These are phyloP conservation scores for Chaetomium sp. DNA, from an alignment of 2,329 filamentous ascomycete genomes.

Conservation along the genomic window DNA sequence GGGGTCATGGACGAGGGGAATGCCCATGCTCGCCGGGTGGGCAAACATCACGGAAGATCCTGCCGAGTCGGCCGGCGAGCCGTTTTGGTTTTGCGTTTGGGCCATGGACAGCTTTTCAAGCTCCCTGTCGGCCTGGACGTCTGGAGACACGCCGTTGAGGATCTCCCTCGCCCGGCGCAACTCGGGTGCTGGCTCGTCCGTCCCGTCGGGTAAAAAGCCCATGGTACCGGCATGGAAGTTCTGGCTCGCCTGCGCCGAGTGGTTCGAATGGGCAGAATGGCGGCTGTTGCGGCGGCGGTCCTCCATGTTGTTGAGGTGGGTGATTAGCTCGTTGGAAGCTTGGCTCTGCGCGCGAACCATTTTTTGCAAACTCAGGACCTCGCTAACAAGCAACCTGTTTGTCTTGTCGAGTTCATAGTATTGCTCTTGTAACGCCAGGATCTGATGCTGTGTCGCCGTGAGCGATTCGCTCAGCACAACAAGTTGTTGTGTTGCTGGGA, in stretches of 20 bases:
- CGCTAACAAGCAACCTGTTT: conserved; percentile 56
- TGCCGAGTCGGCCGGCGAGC: conserved; percentile 48
- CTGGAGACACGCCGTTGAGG: conserved; percentile 45
- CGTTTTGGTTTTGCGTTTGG: conserved; percentile 36
- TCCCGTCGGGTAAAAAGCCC: conserved; percentile 39
- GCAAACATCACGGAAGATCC: conserved; percentile 47
- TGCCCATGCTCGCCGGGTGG: conserved; percentile 26
- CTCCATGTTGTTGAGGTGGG: conserved; percentile 45
- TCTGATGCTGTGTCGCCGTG: conserved; percentile 83
- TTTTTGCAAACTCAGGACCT: conserved; percentile 55
- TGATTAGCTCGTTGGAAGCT: conserved; percentile 52
- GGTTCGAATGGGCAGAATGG: conserved; percentile 32
- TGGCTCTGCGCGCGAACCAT: conserved; percentile 53
- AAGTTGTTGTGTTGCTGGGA: conserved; percentile 78
- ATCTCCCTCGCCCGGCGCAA: conserved; percentile 52
- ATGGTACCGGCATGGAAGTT: conserved; percentile 36
- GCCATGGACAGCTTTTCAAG: conserved; percentile 50
- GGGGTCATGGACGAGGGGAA: conserved; percentile 42
- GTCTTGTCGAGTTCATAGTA: conserved; percentile 69
- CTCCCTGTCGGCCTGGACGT: conserved; percentile 47
- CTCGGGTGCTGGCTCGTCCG: conserved; percentile 43
- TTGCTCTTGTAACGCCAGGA: conserved; percentile 78
- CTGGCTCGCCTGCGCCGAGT: conserved; percentile 33
- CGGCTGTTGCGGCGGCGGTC: conserved; percentile 39
- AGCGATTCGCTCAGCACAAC: conserved; percentile 83